phyloP scores from a whole-genome alignment of 106 monocot genomes.

The Narthecium ossifragum region DNA sequence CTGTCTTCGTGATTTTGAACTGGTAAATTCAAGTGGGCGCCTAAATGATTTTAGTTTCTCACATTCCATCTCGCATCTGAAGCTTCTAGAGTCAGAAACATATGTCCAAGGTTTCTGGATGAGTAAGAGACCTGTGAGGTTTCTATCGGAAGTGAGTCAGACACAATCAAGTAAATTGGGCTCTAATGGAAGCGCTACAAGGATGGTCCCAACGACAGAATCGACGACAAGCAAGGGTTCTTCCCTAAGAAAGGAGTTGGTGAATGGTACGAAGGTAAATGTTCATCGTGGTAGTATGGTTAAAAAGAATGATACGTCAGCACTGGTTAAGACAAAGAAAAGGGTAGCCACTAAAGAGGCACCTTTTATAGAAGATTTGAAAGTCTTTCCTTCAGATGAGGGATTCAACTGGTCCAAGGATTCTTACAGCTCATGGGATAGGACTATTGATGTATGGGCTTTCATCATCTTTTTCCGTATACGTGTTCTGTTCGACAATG shows the following conservation, averaged over 20 bases:
- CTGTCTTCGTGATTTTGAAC: conserved; percentile 12
- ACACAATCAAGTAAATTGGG: conserved; percentile 25
- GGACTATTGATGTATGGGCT: conserved; percentile 81
- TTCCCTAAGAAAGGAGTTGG: conserved; percentile 1
- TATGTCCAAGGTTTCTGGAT: background rate
- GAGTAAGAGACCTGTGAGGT: conserved; percentile 5
- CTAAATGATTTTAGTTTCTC: conserved; percentile 34
- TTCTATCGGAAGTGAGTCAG: conserved; percentile 15
- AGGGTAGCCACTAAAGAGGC: conserved; percentile 12
- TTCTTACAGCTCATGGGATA: conserved; percentile 68
- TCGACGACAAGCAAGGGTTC: conserved; percentile 18
- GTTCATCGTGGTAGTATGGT: conserved; percentile 32
- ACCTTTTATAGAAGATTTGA: conserved; percentile 36
- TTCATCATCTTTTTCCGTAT: conserved; percentile 69
- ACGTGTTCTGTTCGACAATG: conserved; percentile 65
- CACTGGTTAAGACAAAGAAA: conserved; percentile 33
- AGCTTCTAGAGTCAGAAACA: conserved; percentile 6
- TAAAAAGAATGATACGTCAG: conserved; percentile 26
- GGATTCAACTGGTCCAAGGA: conserved; percentile 87
- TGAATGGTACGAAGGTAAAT: conserved; percentile 38
- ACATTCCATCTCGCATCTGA: conserved; percentile 22
- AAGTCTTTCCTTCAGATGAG: conserved; percentile 80
- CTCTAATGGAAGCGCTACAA: conserved; percentile 33
- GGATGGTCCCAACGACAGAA: conserved; percentile 57
- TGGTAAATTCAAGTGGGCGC: conserved; percentile 9